Evolutionary conservation across 2,329 filamentous ascomycete species (phyloP).

Genomic region (Westerdykella ornata): DNA sequence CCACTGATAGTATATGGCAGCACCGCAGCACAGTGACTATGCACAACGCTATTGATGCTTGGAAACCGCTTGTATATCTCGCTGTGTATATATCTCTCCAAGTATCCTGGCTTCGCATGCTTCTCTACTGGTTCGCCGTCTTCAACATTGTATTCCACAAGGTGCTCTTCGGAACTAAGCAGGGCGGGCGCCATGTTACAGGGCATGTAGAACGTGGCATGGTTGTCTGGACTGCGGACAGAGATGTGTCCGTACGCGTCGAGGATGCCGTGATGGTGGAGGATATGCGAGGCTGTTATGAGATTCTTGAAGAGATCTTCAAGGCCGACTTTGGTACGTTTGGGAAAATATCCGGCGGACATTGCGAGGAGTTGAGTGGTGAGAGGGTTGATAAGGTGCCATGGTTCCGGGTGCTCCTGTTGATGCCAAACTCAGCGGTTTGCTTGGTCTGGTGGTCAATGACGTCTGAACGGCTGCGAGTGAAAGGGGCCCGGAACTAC

Average conservation of each 20-base stretch:
- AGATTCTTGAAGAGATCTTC: slow-evolving; percentile 36
- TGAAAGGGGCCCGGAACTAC: no score
- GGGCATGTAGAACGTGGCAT: slow-evolving; percentile 43
- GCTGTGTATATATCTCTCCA: slow-evolving; percentile 43
- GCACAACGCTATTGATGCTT: slow-evolving; percentile 40
- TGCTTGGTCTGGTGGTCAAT: no score
- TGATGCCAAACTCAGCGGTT: no score
- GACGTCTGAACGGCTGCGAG: no score
- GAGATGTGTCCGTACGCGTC: slow-evolving; percentile 52
- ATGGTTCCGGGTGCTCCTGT: no score
- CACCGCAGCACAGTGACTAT: slow-evolving; percentile 40
- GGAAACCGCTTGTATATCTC: slow-evolving; percentile 43
- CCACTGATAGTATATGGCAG: slow-evolving; percentile 40
- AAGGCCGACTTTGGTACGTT: slow-evolving; percentile 34
- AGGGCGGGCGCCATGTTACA: slow-evolving; percentile 41
- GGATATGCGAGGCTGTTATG: slow-evolving; percentile 47
- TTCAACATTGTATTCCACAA: slow-evolving; percentile 42
- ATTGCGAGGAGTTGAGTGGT: slow-evolving; percentile 8
- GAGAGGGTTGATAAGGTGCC: no score
- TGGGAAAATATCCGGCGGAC: slow-evolving; percentile 35
- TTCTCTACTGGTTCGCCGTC: slow-evolving; percentile 36
- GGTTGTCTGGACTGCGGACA: slow-evolving; percentile 45
- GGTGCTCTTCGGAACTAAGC: slow-evolving; percentile 37
- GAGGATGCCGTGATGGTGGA: slow-evolving; percentile 47
- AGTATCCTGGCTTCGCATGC: slow-evolving; percentile 29